A percentile compares a stretch with the other conserved stretches of the same genome.
Evolutionary conservation across 2,329 filamentous ascomycete species (phyloP).

Genomic region (Cyclaneusma minus): DNA sequence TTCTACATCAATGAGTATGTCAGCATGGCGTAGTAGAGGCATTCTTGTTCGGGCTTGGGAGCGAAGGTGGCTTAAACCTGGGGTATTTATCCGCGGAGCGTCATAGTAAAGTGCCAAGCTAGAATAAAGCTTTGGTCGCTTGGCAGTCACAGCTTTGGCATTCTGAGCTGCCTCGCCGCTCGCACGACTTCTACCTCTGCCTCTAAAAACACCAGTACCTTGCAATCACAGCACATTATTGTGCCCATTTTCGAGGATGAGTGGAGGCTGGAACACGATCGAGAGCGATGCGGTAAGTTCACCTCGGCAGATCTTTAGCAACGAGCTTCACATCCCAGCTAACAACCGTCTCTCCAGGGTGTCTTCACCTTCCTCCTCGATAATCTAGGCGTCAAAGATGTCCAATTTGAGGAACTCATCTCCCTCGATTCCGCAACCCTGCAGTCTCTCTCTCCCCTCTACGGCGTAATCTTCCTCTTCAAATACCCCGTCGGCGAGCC

Average conservation of each 20-base stretch:
- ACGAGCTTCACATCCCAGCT: conserved; percentile 15
- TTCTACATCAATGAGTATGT: too few species aligned
- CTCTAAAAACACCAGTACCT: too few species aligned
- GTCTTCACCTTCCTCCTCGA: conserved; percentile 97
- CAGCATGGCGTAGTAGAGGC: too few species aligned
- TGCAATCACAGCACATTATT: too few species aligned
- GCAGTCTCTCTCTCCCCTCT: conserved; percentile 58
- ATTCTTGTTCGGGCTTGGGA: too few species aligned
- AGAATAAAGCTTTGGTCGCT: too few species aligned
- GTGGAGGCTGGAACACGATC: conserved; percentile 79
- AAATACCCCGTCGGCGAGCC: conserved; percentile 69
- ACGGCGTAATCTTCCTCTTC: conserved; percentile 98
- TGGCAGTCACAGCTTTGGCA: too few species aligned
- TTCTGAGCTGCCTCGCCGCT: too few species aligned
- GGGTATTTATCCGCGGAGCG: too few species aligned
- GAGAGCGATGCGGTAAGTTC: conserved; percentile 79
- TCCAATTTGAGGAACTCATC: conserved; percentile 94
- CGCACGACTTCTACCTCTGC: too few species aligned
- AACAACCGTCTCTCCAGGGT: conserved; percentile 33
- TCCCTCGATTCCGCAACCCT: conserved; percentile 68
- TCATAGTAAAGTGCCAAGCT: too few species aligned
- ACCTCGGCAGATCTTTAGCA: conserved; percentile 15
- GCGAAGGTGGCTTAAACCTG: too few species aligned
- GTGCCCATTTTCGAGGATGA: conserved; percentile 33
- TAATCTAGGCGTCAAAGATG: conserved; percentile 75